These are phyloP conservation scores for Globisporangium spinosum DNA, from an alignment of 352 stramenopile species.

Conservation along the genomic window DNA sequence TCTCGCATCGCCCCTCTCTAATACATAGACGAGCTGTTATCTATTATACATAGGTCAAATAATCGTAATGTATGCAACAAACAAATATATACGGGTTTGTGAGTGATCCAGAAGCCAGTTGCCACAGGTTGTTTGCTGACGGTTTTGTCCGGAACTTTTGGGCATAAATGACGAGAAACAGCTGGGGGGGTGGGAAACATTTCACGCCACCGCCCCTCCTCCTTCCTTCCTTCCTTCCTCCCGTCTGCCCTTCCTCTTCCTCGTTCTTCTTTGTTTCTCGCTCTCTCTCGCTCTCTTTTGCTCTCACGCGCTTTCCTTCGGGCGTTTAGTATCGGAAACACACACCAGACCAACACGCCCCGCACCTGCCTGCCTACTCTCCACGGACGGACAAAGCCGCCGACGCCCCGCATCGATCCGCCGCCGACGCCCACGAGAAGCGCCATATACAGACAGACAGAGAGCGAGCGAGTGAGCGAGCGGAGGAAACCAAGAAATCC, in stretches of 20 bases:
- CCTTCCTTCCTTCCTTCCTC: not conserved
- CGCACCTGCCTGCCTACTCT: not conserved
- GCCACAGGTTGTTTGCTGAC: not conserved
- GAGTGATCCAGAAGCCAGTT: not conserved
- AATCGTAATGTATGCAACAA: not conserved
- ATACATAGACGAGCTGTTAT: not conserved
- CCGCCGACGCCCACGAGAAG: not conserved
- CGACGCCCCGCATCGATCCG: no score
- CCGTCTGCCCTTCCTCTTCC: conserved; percentile 6
- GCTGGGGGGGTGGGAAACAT: not conserved
- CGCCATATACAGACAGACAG: not conserved
- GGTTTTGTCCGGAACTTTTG: not conserved
- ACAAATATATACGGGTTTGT: not conserved
- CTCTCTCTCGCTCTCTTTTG: conserved; percentile 7
- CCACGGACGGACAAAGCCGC: not conserved
- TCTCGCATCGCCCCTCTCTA: not conserved
- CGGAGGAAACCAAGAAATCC: not conserved
- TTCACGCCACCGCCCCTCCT: not conserved
- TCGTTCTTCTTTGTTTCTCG: conserved; percentile 12
- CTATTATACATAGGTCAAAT: not conserved
- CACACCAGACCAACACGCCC: not conserved
- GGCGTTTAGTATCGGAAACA: conserved; percentile 10
- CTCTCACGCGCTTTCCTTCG: not conserved
- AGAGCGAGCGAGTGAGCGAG: not conserved
- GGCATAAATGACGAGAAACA: not conserved